These are phyloP conservation scores for Fremontodendron californicum DNA, from an alignment of 345 rosid species.

Conservation along the genomic window DNA sequence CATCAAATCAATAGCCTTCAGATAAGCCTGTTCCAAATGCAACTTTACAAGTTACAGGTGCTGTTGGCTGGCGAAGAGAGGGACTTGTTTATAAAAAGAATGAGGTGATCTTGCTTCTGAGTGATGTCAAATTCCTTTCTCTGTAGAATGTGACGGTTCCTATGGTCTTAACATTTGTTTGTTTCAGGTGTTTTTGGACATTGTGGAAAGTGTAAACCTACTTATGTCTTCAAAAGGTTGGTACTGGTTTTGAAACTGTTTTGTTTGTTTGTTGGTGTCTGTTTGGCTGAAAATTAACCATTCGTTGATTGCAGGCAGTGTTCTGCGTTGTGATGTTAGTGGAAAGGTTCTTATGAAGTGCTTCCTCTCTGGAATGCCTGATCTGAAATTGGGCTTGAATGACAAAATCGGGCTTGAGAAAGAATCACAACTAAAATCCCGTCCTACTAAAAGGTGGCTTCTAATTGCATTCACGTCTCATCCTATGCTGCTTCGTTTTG, in stretches of 20 bases:
- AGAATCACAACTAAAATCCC: conserved; percentile 92
- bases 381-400: conserved; percentile 85
- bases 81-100: conserved; percentile 19
- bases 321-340: conserved; percentile 90
- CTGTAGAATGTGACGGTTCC: neutral
- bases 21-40: conserved; percentile 3
- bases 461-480: neutral
- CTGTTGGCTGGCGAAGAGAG: conserved; percentile 7
- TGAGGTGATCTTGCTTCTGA: conserved; percentile 10
- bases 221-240: conserved; percentile 97
- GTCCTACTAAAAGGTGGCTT: conserved; percentile 89
- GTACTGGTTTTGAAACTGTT: conserved; percentile 12
- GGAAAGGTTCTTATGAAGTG: conserved; percentile 99
- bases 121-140: neutral
- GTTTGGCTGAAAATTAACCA: conserved; percentile 18
- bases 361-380: conserved; percentile 99
- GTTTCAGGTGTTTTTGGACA: conserved; percentile 88
- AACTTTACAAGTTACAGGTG: conserved; percentile 3
- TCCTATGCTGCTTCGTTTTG: neutral
- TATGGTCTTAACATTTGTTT: conserved; percentile 19
- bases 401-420: conserved; percentile 1
- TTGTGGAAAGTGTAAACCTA: conserved; percentile 98
- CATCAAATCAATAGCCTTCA: neutral
- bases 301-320: conserved; percentile 58
- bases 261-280: conserved; percentile 1